phyloP scores from a whole-genome alignment of 768 basidiomycete species.

The Mycena galopus region DNA sequence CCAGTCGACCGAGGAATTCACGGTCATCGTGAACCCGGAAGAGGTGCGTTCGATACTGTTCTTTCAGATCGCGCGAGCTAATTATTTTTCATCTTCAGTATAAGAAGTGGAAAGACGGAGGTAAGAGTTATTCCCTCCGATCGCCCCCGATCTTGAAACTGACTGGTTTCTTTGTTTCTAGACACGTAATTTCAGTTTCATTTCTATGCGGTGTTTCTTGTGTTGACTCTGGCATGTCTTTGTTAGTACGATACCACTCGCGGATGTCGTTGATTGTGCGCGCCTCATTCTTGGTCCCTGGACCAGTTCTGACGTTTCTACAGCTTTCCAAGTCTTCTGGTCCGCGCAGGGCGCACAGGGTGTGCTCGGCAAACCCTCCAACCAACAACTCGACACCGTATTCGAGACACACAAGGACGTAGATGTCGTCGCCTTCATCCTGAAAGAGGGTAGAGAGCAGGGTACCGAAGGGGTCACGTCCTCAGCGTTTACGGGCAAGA shows the following conservation, averaged over 20 bases:
- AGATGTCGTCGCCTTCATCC: slow-evolving; percentile 70
- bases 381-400: slow-evolving; percentile 83
- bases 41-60: slow-evolving; percentile 62
- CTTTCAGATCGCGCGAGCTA: slow-evolving; percentile 25
- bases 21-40: slow-evolving; percentile 72
- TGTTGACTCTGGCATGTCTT: slow-evolving; percentile 34
- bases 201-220: neutral
- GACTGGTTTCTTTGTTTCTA: slow-evolving; percentile 41
- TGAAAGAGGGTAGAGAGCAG: slow-evolving; percentile 75
- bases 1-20: slow-evolving; percentile 80
- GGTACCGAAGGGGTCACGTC: slow-evolving; percentile 59
- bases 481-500: slow-evolving; percentile 31
- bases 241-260: slow-evolving; percentile 73
- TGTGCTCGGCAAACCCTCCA: slow-evolving; percentile 78
- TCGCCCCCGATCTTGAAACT: slow-evolving; percentile 36
- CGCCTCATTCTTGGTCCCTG: slow-evolving; percentile 9
- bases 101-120: slow-evolving; percentile 85
- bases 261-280: slow-evolving; percentile 85
- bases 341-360: slow-evolving; percentile 85
- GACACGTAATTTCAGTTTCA: slow-evolving; percentile 71
- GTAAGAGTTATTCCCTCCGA: slow-evolving; percentile 54
- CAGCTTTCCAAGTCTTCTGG: slow-evolving; percentile 80
- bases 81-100: slow-evolving; percentile 56
- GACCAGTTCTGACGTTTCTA: neutral
- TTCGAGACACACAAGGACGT: slow-evolving; percentile 77